Evolutionary conservation across 768 basidiomycete species (phyloP).

Genomic region (Trametes villosa): DNA sequence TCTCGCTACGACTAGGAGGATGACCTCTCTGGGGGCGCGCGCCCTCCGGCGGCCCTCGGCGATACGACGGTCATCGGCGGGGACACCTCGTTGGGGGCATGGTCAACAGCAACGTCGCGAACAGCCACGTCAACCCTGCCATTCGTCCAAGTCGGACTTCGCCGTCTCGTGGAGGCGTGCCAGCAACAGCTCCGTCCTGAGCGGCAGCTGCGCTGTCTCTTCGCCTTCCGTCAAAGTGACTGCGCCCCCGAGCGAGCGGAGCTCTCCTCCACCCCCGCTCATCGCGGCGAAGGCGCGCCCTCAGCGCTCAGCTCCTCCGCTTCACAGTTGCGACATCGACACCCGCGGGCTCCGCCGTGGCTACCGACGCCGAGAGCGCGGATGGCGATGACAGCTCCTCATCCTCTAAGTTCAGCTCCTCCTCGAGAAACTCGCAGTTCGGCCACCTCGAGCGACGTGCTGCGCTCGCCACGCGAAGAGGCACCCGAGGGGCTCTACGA

Average conservation of each 20-base stretch:
- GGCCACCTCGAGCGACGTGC: slow-evolving; percentile 54
- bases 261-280: slow-evolving; percentile 52
- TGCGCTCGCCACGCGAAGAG: slow-evolving; percentile 84
- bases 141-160: slow-evolving; percentile 73
- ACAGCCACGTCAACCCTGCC: too few species aligned
- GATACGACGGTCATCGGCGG: slow-evolving; percentile 73
- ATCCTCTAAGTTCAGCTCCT: slow-evolving; percentile 56
- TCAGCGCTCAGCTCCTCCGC: slow-evolving; percentile 61
- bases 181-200: slow-evolving; percentile 71
- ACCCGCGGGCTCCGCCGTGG: slow-evolving; percentile 49
- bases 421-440: slow-evolving; percentile 80
- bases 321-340: slow-evolving; percentile 42
- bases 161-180: slow-evolving; percentile 83
- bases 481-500: slow-evolving; percentile 86
- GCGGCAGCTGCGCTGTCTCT: slow-evolving; percentile 62
- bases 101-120: slow-evolving; percentile 35
- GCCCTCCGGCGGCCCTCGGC: slow-evolving; percentile 58
- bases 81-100: slow-evolving; percentile 69
- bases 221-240: slow-evolving; percentile 62
- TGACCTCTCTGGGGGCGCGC: slow-evolving; percentile 28
- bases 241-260: slow-evolving; percentile 66
- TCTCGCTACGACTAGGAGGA: slow-evolving; percentile 49
- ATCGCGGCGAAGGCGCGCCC: slow-evolving; percentile 51
- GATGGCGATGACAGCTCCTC: slow-evolving; percentile 59
- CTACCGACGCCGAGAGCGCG: slow-evolving; percentile 53